Conservation (phyloP, 805 yeast genomes). For the Maudiozyma saulgeensis region DNA sequence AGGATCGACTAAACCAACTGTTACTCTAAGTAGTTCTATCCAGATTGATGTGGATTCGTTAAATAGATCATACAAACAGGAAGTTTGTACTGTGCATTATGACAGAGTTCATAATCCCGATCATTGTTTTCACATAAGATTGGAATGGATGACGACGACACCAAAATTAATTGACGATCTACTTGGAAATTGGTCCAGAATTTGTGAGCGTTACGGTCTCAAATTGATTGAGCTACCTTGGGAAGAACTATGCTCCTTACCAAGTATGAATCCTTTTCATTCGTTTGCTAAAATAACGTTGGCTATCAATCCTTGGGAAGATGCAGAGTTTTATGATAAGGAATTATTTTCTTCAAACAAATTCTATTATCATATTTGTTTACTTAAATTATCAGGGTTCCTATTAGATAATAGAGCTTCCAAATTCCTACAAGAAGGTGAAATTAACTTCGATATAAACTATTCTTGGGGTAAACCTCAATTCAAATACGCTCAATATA, state of each 20-base stretch:
- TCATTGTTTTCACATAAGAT: constrained; percentile 81
- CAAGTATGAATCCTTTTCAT: constrained; percentile 75
- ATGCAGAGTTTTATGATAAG: constrained; percentile 39
- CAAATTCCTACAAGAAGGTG: constrained; percentile 41
- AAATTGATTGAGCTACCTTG: constrained; percentile 82
- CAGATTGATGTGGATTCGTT: constrained; percentile 68
- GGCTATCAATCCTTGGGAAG: constrained; percentile 64
- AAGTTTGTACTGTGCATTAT: constrained; percentile 71
- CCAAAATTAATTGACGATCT: constrained; percentile 77
- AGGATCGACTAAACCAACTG: constrained; percentile 22
- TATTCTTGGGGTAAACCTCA: constrained; percentile 90
- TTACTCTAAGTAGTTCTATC: constrained; percentile 58
- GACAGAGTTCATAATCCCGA: constrained; percentile 91
- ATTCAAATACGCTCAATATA: constrained; percentile 78
- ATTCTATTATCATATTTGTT: constrained; percentile 68
- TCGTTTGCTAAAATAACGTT: constrained; percentile 65
- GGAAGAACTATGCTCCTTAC: constrained; percentile 72
- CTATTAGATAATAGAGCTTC: constrained; percentile 75
- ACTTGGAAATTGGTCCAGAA: constrained; percentile 64
- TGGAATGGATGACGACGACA: constrained; percentile 91
- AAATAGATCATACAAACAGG: constrained; percentile 64
- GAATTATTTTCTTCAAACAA: constrained; percentile 40
- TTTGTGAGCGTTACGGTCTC: constrained; percentile 80
- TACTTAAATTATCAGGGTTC: constrained; percentile 64
- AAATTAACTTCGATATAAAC: constrained; percentile 48